These are phyloP conservation scores for Glomus cerebriforme DNA, from an alignment of 192 early-diverging fungal genomes.

Conservation along the genomic window DNA sequence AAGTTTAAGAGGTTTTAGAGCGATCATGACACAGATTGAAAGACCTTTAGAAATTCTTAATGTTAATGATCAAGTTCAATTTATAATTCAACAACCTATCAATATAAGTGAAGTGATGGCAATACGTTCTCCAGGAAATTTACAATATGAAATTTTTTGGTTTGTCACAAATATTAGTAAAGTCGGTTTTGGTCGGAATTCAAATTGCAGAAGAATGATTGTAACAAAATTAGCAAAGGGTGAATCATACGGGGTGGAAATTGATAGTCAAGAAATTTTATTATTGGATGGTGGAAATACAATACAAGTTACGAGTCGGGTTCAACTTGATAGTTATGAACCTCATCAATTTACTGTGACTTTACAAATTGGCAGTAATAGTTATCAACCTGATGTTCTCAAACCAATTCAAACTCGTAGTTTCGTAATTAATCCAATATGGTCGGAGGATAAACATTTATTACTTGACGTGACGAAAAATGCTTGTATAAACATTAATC, in stretches of 20 bases:
- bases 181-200: background rate
- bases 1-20: background rate
- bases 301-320: background rate
- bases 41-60: background rate
- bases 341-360: background rate
- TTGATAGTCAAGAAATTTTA: background rate
- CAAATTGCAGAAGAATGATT: background rate
- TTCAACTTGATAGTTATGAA: background rate
- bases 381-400: background rate
- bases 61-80: background rate
- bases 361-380: background rate
- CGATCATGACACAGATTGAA: background rate
- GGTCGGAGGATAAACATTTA: background rate
- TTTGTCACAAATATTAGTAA: background rate
- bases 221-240: background rate
- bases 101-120: background rate
- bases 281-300: background rate
- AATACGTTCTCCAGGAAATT: background rate
- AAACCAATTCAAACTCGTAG: background rate
- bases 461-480: background rate
- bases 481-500: background rate
- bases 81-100: background rate
- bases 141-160: background rate
- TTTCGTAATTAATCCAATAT: background rate
- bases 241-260: background rate